Percentiles rank a stretch among this genome's conserved stretches.
phyloP scores from a whole-genome alignment of 495 filamentous ascomycete genomes.

The Xylaria sp. region DNA sequence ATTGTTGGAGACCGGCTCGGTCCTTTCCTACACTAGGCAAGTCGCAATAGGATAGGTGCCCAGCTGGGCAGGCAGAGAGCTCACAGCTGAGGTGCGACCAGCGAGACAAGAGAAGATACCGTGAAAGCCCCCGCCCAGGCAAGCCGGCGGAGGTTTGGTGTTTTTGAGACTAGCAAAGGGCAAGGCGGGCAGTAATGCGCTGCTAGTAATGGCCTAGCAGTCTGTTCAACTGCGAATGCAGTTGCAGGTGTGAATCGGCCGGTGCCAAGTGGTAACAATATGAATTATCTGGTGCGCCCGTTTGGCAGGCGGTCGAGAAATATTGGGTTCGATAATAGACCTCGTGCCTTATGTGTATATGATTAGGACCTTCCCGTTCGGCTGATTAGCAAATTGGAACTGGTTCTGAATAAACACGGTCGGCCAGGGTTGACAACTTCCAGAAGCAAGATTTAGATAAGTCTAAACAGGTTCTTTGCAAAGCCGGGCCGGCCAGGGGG shows the following conservation, averaged over 20 bases:
- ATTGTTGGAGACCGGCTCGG: background rate
- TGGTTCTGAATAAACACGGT: background rate
- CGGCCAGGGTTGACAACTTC: background rate
- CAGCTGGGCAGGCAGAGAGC: slow-evolving; percentile 4
- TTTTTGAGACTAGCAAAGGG: background rate
- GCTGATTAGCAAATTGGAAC: background rate
- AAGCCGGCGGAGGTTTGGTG: background rate
- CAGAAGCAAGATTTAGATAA: background rate
- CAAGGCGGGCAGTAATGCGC: background rate
- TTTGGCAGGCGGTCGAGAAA: background rate
- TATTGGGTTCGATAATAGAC: background rate
- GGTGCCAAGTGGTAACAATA: slow-evolving; percentile 2
- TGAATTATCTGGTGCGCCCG: background rate
- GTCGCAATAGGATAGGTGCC: slow-evolving; percentile 7
- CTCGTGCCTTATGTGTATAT: background rate
- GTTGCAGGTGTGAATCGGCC: background rate
- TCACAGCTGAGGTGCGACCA: background rate
- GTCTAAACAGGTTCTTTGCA: background rate
- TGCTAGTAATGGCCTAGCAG: background rate
- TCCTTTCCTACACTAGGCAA: background rate
- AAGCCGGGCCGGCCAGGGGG: background rate
- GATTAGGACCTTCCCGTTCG: background rate
- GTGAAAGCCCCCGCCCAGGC: background rate
- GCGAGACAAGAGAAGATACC: slow-evolving; percentile 7
- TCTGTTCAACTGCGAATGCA: background rate